Percentiles rank a stretch among this genome's conserved stretches.
Evolutionary conservation across 1,284 basidiomycete genomes (phyloP).

Genomic region (Boletellus deceptivus): DNA sequence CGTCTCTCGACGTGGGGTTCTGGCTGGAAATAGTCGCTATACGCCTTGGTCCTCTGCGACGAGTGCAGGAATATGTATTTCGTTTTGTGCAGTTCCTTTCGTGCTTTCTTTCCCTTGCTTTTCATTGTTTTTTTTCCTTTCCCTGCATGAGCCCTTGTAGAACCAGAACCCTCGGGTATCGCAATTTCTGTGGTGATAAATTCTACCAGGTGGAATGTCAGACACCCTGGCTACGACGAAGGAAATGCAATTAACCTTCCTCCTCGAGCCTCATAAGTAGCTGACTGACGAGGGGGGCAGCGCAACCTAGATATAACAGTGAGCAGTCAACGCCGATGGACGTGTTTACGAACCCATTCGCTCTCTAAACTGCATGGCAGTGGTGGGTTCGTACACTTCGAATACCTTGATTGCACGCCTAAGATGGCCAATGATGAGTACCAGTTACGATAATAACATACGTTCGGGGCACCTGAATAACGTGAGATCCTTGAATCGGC

Average conservation of each 20-base stretch:
- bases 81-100: conserved; percentile 54
- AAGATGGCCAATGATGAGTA: conserved; percentile 5
- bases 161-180: conserved; percentile 50
- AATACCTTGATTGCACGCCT: conserved; percentile 75
- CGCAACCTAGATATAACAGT: conserved; percentile 45
- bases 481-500: conserved; percentile 63
- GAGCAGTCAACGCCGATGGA: conserved; percentile 4
- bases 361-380: conserved; percentile 54
- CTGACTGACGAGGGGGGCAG: conserved; percentile 53
- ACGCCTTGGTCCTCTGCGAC: conserved; percentile 44
- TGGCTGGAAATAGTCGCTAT: conserved; percentile 68
- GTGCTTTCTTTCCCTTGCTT: conserved; percentile 44
- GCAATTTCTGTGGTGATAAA: conserved; percentile 56
- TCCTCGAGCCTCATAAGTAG: conserved; percentile 65
- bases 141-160: conserved; percentile 40
- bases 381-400: conserved; percentile 50
- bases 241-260: conserved; percentile 48
- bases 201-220: conserved; percentile 38
- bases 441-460: background rate
- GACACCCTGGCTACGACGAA: conserved; percentile 1
- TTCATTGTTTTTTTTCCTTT: conserved; percentile 44
- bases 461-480: conserved; percentile 55
- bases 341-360: conserved; percentile 48
- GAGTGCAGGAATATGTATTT: conserved; percentile 56
- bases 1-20: conserved; percentile 55